Conservation (phyloP, 805 yeast species). For the Wickerhamomyces alni region DNA sequence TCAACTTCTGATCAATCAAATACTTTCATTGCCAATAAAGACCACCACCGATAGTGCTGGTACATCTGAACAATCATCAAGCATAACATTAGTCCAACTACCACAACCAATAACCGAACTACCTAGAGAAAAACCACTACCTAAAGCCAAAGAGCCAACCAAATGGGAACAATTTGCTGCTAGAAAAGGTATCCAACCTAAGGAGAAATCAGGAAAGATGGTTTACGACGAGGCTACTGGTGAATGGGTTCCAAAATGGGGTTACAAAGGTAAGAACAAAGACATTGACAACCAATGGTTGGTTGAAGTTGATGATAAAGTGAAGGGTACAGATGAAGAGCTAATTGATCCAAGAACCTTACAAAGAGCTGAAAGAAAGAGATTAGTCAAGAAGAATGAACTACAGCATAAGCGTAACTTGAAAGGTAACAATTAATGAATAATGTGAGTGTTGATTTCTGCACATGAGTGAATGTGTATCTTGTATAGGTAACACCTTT, state of each 20-base stretch:
- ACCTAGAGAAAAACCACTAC: conserved; percentile 94
- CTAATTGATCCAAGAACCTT: conserved; percentile 84
- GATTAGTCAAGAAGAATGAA: conserved; percentile 76
- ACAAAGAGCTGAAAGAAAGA: conserved; percentile 77
- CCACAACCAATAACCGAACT: conserved; percentile 78
- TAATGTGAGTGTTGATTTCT: background rate
- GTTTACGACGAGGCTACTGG: conserved; percentile 84
- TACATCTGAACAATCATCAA: conserved; percentile 54
- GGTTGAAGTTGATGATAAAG: conserved; percentile 85
- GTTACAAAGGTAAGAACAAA: conserved; percentile 90
- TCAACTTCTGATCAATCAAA: conserved; percentile 85
- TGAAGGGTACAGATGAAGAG: conserved; percentile 51
- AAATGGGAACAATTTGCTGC: conserved; percentile 97
- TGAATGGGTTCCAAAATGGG: conserved; percentile 99
- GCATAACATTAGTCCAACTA: conserved; percentile 74
- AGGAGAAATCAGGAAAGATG: conserved; percentile 83
- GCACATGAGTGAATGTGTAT: too few relatives aligned
- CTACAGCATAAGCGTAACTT: conserved; percentile 80
- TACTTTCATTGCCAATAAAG: conserved; percentile 83
- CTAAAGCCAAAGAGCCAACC: conserved; percentile 87
- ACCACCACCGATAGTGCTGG: conserved; percentile 72
- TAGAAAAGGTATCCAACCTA: conserved; percentile 88
- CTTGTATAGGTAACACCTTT: too few relatives aligned
- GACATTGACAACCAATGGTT: conserved; percentile 87
- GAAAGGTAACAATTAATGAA: conserved; percentile 26